A percentile compares a stretch with the other conserved stretches of the same genome.
phyloP scores from a whole-genome alignment of 768 basidiomycete genomes.

The Boletus reticuloceps region DNA sequence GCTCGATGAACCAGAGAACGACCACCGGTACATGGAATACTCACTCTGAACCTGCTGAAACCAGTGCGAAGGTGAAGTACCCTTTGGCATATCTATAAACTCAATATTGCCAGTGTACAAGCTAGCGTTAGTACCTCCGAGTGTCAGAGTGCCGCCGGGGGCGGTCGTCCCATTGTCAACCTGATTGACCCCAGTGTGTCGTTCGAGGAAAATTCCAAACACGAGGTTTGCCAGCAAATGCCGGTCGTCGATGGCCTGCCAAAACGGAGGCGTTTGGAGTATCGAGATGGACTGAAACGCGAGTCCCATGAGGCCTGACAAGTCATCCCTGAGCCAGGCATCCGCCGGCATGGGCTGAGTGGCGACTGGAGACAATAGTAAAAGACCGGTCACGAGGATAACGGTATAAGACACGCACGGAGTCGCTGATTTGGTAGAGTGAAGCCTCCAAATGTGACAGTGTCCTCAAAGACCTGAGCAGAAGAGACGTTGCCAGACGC shows the following conservation, averaged over 20 bases:
- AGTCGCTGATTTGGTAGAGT: too few species aligned
- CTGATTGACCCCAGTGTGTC: constrained; percentile 37
- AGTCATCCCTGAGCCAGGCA: too few species aligned
- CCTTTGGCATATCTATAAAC: constrained; percentile 46
- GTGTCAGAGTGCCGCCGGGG: constrained; percentile 64
- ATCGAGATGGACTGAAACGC: too few species aligned
- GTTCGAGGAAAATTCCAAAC: constrained; percentile 49
- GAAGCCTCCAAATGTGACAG: too few species aligned
- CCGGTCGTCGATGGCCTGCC: constrained; percentile 48
- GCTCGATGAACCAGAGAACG: not conserved
- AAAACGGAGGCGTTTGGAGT: constrained; percentile 41
- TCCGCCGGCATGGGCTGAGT: too few species aligned
- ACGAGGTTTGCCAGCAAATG: constrained; percentile 42
- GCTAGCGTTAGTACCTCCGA: constrained; percentile 58
- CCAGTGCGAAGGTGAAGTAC: constrained; percentile 49
- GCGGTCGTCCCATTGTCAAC: constrained; percentile 30
- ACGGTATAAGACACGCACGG: too few species aligned
- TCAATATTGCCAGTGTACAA: constrained; percentile 67
- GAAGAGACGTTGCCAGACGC: too few species aligned
- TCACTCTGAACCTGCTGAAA: constrained; percentile 49
- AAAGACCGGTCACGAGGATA: too few species aligned
- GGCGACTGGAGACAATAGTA: too few species aligned
- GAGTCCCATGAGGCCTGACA: too few species aligned
- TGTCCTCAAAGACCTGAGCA: too few species aligned
- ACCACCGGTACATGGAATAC: constrained; percentile 15